These are phyloP conservation scores for Ogataea glucozyma DNA, from an alignment of 805 yeast genomes.

Conservation along the genomic window DNA sequence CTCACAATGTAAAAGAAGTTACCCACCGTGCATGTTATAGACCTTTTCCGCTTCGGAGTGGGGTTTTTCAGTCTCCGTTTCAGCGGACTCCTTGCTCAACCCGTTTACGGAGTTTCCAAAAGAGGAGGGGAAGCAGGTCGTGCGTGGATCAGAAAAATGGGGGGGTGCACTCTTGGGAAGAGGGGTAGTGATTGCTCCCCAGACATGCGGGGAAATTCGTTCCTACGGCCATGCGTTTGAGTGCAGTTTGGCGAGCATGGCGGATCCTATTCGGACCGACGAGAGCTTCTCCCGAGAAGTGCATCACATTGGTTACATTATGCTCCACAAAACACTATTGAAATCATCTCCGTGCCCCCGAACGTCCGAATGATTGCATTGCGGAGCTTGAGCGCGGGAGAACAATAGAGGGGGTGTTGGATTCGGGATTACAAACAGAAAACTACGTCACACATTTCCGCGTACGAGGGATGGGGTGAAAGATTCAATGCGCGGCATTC, in stretches of 20 bases:
- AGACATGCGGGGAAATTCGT: constrained; percentile 3
- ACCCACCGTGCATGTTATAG: too few relatives aligned
- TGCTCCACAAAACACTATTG: not conserved
- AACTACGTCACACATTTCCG: too few relatives aligned
- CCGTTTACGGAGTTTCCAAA: constrained; percentile 5
- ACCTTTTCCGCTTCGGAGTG: constrained; percentile 6
- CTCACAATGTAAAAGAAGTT: too few relatives aligned
- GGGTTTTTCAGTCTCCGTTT: constrained; percentile 5
- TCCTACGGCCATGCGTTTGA: not conserved
- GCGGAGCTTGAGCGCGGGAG: too few relatives aligned
- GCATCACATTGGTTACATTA: too few relatives aligned
- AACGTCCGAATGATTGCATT: not conserved
- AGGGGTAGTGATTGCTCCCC: constrained; percentile 1
- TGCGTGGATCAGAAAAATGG: not conserved
- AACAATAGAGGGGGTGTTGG: too few relatives aligned
- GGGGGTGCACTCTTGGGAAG: constrained; percentile 3
- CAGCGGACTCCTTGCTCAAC: constrained; percentile 2
- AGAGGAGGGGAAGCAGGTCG: constrained; percentile 1
- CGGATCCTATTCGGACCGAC: not conserved
- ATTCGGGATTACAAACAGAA: too few relatives aligned
- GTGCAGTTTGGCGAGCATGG: not conserved
- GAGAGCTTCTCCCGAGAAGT: not conserved
- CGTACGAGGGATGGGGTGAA: too few relatives aligned
- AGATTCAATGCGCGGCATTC: too few relatives aligned
- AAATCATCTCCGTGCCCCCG: not conserved